phyloP scores from a whole-genome alignment of 768 basidiomycete genomes.

The Naematelia encephala region DNA sequence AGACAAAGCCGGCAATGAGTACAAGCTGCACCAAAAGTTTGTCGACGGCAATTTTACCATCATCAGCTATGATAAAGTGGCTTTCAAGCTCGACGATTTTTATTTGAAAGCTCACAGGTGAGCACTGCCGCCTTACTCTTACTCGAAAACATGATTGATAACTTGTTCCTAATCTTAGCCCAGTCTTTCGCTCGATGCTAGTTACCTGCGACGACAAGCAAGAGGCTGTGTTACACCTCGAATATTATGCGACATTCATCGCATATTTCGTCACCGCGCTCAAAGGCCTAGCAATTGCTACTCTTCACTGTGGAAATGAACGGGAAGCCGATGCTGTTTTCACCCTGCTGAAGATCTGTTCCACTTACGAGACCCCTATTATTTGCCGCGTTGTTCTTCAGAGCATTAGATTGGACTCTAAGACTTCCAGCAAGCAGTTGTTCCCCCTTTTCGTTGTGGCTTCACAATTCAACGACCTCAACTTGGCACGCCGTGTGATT shows the following conservation, averaged over 20 bases:
- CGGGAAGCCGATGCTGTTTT: neutral
- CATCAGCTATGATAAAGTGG: conserved; percentile 6
- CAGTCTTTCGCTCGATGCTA: conserved; percentile 14
- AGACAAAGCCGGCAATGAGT: conserved; percentile 9
- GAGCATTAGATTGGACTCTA: neutral
- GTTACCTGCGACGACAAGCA: neutral
- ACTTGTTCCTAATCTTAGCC: no score
- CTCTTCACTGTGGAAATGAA: neutral
- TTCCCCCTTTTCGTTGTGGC: neutral
- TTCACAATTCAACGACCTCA: neutral
- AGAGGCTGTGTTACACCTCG: neutral
- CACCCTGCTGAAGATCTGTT: neutral
- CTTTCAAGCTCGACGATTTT: conserved; percentile 1
- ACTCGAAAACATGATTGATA: neutral
- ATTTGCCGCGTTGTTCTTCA: neutral
- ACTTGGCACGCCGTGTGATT: neutral
- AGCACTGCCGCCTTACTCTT: neutral
- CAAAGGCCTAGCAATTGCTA: neutral
- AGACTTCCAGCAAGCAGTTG: neutral
- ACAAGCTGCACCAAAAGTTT: neutral
- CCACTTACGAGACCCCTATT: neutral
- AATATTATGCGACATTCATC: neutral
- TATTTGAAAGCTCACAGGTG: conserved; percentile 5
- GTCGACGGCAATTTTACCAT: conserved; percentile 6
- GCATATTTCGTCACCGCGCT: neutral